Percentiles rank a stretch among this genome's conserved stretches.
Evolutionary conservation across 2,329 filamentous ascomycete species (phyloP).

Genomic region (Ophiosphaerella korrae): DNA sequence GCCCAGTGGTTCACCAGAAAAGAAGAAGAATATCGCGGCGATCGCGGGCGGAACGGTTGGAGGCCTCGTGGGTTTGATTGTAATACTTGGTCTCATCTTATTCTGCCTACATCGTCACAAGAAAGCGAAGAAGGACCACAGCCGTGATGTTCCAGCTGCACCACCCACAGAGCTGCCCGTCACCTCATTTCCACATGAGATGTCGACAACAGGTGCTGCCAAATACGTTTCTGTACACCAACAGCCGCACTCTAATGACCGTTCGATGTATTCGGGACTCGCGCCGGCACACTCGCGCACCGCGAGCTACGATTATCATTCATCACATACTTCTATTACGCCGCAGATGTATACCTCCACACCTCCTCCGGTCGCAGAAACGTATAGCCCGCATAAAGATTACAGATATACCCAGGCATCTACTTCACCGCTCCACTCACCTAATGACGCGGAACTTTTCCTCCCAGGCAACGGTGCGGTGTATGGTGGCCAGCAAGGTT

Average conservation of each 20-base stretch:
- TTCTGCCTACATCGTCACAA: slow-evolving; percentile 46
- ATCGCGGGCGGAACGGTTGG: slow-evolving; percentile 51
- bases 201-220: slow-evolving; percentile 25
- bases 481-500: neutral
- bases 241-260: slow-evolving; percentile 19
- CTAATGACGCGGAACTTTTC: neutral
- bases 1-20: slow-evolving; percentile 1
- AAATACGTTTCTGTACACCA: slow-evolving; percentile 39
- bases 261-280: slow-evolving; percentile 16
- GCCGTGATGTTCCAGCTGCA: slow-evolving; percentile 9
- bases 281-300: slow-evolving; percentile 26
- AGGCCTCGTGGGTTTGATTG: slow-evolving; percentile 40
- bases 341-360: neutral
- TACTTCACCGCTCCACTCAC: neutral
- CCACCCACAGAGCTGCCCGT: slow-evolving; percentile 40
- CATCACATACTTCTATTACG: slow-evolving; percentile 11
- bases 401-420: neutral
- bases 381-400: neutral
- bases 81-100: slow-evolving; percentile 39
- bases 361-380: neutral
- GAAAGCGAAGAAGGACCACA: slow-evolving; percentile 32
- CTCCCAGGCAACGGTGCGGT: neutral
- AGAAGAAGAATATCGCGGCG: slow-evolving; percentile 39
- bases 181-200: slow-evolving; percentile 35
- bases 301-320: slow-evolving; percentile 24